A percentile compares a stretch with the other conserved stretches of the same genome.
Conservation (phyloP, 1,284 basidiomycete species). For the Phellopilus nigrolimitatus region DNA sequence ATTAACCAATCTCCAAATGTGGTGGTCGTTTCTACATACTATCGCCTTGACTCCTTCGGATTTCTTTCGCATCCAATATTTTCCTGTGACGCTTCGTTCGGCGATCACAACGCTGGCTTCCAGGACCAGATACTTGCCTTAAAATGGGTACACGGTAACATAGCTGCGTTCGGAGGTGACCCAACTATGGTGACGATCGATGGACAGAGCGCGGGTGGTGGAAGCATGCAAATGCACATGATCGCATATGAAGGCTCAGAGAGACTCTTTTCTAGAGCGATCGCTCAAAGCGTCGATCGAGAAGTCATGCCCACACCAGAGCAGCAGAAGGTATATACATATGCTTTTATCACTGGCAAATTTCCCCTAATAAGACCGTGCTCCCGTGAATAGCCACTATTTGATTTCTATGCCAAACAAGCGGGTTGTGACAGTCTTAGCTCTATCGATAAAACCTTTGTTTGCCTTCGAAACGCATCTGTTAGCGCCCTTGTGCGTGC, state of each 20-base stretch:
- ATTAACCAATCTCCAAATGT: conserved; percentile 36
- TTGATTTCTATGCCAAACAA: conserved; percentile 41
- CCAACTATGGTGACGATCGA: conserved; percentile 51
- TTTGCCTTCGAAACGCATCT: conserved; percentile 44
- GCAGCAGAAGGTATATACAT: conserved; percentile 40
- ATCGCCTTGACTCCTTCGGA: conserved; percentile 40
- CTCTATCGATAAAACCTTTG: conserved; percentile 33
- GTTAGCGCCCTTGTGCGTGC: conserved; percentile 47
- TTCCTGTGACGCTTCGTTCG: conserved; percentile 30
- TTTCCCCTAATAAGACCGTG: conserved; percentile 3
- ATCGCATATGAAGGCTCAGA: conserved; percentile 37
- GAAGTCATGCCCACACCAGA: conserved; percentile 43
- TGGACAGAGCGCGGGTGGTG: conserved; percentile 58
- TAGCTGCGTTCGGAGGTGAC: conserved; percentile 61
- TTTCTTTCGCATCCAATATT: conserved; percentile 29
- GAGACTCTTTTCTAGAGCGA: conserved; percentile 45
- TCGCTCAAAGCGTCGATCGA: conserved; percentile 57
- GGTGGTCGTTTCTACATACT: conserved; percentile 42
- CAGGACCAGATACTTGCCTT: conserved; percentile 58
- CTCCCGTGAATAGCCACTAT: conserved; percentile 38
- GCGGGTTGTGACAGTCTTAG: conserved; percentile 42
- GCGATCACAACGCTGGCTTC: conserved; percentile 58
- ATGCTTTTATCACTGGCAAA: background rate
- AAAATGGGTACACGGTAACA: conserved; percentile 57
- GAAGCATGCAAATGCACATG: conserved; percentile 52